Base-by-base conservation (phyloP, 2,329 filamentous ascomycete genomes). In the Aureobasidium musti region DNA sequence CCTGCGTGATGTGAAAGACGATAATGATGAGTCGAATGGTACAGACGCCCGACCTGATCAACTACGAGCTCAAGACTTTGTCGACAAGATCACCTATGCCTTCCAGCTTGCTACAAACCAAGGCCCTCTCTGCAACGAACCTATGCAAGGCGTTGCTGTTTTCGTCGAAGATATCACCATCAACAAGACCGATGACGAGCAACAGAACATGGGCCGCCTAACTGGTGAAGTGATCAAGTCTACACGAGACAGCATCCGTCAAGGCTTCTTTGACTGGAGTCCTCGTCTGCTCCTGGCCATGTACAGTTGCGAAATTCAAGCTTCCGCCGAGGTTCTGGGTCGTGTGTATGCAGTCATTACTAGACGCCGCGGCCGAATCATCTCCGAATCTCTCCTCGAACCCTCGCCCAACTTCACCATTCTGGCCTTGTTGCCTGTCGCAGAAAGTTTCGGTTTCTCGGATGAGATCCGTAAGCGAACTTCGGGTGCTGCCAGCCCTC, bases 331-430 rank as follows among this genome's bases (percentile, higher is more conserved):
- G 78, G 95, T 98, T 49, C 87, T 99, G 5, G 95, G 95, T 26
- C 89, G 92, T 35, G 95, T 98, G 39, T 99, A 99, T 82, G 91
- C 91, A 71, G 94, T 98, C n/a, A 88, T 99, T n/a, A 97, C 94
- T 37, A 89, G 94, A 1, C 91, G 95, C 5, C 89, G 93, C 39
- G 95, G 95, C 30, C 89, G 89, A 43, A 96, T 99, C 63, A 86
- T 96, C 26, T 90, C 90, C 11, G 95, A 99, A 79, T 87, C 88
- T 23, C 91, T 99, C 82, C 96, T 97, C 73, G 92, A 97, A 75
- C 94, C 95, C 28, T 97, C 92, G 0, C 93, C 94, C 1, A 98
- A 97, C 79, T 99, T 97, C 82, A 97, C 92, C 5, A 96, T 99
- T 75, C 85, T 90, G 63, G 91, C 93, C 0, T 83, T 93, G 1